Conservation (phyloP, 768 basidiomycete genomes). For the Chlorophyllum brunneum region DNA sequence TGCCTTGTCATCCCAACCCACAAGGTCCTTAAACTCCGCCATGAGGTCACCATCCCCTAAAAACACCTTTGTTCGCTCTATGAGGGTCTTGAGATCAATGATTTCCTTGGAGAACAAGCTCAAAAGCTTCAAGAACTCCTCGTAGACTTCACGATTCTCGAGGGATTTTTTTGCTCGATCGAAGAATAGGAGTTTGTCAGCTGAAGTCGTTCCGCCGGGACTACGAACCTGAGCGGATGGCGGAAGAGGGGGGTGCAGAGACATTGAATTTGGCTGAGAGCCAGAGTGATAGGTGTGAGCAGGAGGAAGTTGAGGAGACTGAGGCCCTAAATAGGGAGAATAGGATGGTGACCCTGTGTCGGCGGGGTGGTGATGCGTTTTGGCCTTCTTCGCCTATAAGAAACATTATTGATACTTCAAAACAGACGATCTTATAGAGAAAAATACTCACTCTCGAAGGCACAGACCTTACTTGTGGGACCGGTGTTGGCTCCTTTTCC, state of each 20-base stretch:
- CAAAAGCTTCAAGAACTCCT: conserved; percentile 93
- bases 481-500: conserved; percentile 69
- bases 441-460: conserved; percentile 25
- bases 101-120: conserved; percentile 90
- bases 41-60: conserved; percentile 79
- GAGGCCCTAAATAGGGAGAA: conserved; percentile 41
- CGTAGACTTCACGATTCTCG: conserved; percentile 74
- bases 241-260: conserved; percentile 17
- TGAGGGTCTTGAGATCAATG: conserved; percentile 78
- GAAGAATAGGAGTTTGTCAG: conserved; percentile 89
- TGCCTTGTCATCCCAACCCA: conserved; percentile 72
- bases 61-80: conserved; percentile 79
- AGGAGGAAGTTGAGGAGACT: conserved; percentile 37
- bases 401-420: conserved; percentile 4
- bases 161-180: conserved; percentile 84
- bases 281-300: conserved; percentile 24
- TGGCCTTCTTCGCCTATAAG: conserved; percentile 56
- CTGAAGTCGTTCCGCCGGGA: conserved; percentile 29
- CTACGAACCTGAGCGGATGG: conserved; percentile 21
- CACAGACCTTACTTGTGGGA: conserved; percentile 45
- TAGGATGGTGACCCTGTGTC: conserved; percentile 56
- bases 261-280: conserved; percentile 17
- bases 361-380: conserved; percentile 51
- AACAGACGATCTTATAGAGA: neutral
- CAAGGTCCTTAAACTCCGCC: conserved; percentile 79